Evolutionary conservation across 2,329 filamentous ascomycete species (phyloP), one percentile per base, ranked within the genome.

Genomic region (Paramyrothecium sp.): DNA sequence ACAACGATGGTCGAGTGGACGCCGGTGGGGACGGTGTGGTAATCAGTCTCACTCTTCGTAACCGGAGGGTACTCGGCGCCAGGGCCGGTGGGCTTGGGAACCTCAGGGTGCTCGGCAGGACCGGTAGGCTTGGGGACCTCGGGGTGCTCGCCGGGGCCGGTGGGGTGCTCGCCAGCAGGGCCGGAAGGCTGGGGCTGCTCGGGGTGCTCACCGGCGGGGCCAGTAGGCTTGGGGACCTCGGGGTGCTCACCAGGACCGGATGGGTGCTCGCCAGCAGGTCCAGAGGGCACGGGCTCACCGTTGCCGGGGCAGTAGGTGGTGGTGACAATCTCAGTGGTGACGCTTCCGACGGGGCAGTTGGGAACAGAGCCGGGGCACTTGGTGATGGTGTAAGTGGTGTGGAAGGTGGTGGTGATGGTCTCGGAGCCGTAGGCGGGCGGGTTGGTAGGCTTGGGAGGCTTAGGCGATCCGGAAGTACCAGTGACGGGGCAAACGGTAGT

Each of bases 351-450:
- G 51, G 78, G 78, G 78, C 85, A 88, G 83, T 86, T 68, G 70
- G 83, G 81, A 67, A 85, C 81, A 58, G 77, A 78, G 54, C 82
- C 76, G 56, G 75, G 78, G 77, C 82, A 86, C 58, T 78, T 80
- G 70, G 81, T 85, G 76, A 85, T 75, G 72, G 82, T 86, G 66
- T 80, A 73, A 66, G 80, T 76, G 54, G 71, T 72, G 58, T 77
- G 63, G 41, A 44, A 73, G 66, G 80, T 76, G 53, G 71, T 72
- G 58, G 78, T 64, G 41, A 44, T 21, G 33, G 54, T 46, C 20
- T 41, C 22, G 20, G 47, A 10, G 57, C 54, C 33, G 54, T 53
- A n/a, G 51, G 23, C 11, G 34, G 41, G 20, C 34, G 22, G n/a
- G 54, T 48, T 16, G 49, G 13, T 33, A 34, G 54, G 56, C 52